Base-by-base conservation (phyloP, 805 yeast genomes). In the Clavispora carvajalis region DNA sequence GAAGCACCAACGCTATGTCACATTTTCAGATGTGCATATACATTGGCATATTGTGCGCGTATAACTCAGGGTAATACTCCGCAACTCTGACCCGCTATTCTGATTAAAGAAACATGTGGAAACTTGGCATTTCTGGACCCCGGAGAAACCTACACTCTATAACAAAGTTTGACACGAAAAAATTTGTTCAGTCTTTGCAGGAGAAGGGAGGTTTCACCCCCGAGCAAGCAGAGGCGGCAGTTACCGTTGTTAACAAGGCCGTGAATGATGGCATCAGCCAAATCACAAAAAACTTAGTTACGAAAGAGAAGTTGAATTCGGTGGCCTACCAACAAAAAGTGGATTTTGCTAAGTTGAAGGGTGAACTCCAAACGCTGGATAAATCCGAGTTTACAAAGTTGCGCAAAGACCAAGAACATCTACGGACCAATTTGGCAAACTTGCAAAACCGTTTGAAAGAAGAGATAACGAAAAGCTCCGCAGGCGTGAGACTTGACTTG, bases 241-340 rank as follows among this genome's bases (percentile, higher is more conserved):
- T 91, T 5, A 71, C 69, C 10, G 79, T 89, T 4, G 80, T 93
- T 45, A 71, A 82, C 29, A 71, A 74, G 34, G 88, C 95, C 0
- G 75, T 91, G 22, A 80, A 81, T 52, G 93, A 87, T 47, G 93
- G 96, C 4, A 79, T 89, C 22, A 74, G 75, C 17, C 78, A 83
- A 41, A 80, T 88, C 19, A 80, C 90, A 8, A 72, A 81, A 28
- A 84, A 84, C 54, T 65, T 91, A 41, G 95, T 91, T n/a, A 79
- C 89, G 19, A 82, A 88, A 52, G 96, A 89, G 52, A 80, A 82
- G 33, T 73, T 91, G 34, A 80, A 86, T 22, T 80, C 89, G 49
- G 76, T 89, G 56, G 84, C 96, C 3, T 93, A 93, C 61, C 96
- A 91, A 59, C 98, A 93, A 55, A 87, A 91, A 53, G 97, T 93